Evolutionary conservation across 1,284 basidiomycete species (phyloP).

Genomic region (Vanrija humicola): DNA sequence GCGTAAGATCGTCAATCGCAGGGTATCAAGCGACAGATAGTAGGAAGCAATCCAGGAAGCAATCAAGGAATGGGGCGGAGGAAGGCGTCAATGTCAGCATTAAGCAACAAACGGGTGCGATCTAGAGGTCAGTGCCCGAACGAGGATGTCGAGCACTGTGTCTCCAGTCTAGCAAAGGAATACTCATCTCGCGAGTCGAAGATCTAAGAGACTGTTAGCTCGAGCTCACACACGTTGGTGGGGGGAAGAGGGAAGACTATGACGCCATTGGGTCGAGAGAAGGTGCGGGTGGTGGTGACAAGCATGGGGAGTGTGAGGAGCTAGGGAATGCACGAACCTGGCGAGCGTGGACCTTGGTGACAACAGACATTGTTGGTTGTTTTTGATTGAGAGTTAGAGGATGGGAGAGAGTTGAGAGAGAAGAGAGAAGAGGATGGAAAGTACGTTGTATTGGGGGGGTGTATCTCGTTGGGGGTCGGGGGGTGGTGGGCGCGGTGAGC

Average conservation of each 20-base stretch:
- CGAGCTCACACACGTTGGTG: not conserved
- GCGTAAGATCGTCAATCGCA: constrained; percentile 34
- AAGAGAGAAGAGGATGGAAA: constrained; percentile 2
- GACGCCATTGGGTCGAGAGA: too few species aligned
- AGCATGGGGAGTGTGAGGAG: not conserved
- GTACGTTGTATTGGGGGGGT: too few species aligned
- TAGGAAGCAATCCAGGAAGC: not conserved
- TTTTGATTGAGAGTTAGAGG: not conserved
- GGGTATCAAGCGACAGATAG: not conserved
- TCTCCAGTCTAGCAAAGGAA: constrained; percentile 1
- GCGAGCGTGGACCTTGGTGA: constrained; percentile 76
- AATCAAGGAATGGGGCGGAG: not conserved
- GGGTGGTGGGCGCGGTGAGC: too few species aligned
- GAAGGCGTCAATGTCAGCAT: constrained; percentile 23
- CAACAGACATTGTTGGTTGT: constrained; percentile 66
- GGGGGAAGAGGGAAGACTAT: not conserved
- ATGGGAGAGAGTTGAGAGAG: not conserved
- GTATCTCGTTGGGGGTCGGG: too few species aligned
- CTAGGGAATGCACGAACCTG: constrained; percentile 56
- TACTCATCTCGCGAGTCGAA: constrained; percentile 83
- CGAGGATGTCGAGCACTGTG: constrained; percentile 4
- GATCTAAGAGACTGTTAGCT: constrained; percentile 59
- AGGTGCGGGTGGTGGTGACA: not conserved
- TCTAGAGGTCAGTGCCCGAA: not conserved
- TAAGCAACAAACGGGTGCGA: not conserved